Evolutionary conservation across 345 rosid species (phyloP).

Genomic region (Balakata baccata): DNA sequence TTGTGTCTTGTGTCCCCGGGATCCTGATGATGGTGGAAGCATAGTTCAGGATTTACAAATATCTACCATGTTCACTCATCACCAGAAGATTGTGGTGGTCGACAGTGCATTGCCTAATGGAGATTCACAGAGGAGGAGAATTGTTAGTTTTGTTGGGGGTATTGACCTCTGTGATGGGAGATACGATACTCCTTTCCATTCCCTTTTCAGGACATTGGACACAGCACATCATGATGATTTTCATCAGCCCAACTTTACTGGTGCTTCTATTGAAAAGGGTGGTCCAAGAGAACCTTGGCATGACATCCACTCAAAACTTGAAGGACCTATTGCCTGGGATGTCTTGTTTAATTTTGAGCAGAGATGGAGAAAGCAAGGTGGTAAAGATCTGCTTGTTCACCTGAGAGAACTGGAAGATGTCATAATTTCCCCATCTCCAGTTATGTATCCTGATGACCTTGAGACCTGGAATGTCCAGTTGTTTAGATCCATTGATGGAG

Average conservation of each 20-base stretch:
- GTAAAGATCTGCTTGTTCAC: slow-evolving; percentile 68
- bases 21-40: slow-evolving; percentile 98
- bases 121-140: slow-evolving; percentile 58
- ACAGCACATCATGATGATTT: slow-evolving; percentile 96
- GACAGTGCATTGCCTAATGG: slow-evolving; percentile 73
- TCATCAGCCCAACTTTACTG: slow-evolving; percentile 90
- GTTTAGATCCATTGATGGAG: slow-evolving; percentile 97
- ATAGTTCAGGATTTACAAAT: slow-evolving; percentile 75
- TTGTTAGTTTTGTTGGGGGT: slow-evolving; percentile 95
- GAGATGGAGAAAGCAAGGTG: slow-evolving; percentile 94
- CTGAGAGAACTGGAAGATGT: slow-evolving; percentile 77
- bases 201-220: slow-evolving; percentile 90
- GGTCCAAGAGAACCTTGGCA: slow-evolving; percentile 99
- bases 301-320: slow-evolving; percentile 90
- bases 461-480: slow-evolving; percentile 88
- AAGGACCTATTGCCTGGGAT: slow-evolving; percentile 99
- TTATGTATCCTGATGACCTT: slow-evolving; percentile 64
- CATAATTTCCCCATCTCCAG: slow-evolving; percentile 89
- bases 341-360: slow-evolving; percentile 92
- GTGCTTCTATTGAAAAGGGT: slow-evolving; percentile 75
- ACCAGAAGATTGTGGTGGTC: slow-evolving; percentile 95
- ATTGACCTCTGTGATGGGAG: slow-evolving; percentile 98
- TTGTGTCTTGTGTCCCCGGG: slow-evolving; percentile 87
- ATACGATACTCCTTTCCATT: slow-evolving; percentile 86
- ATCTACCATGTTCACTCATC: slow-evolving; percentile 97